Percentiles rank a stretch among this genome's conserved stretches.
These are phyloP conservation scores for Penicillium pancosmium DNA, from an alignment of 495 filamentous ascomycete species.

Conservation along the genomic window DNA sequence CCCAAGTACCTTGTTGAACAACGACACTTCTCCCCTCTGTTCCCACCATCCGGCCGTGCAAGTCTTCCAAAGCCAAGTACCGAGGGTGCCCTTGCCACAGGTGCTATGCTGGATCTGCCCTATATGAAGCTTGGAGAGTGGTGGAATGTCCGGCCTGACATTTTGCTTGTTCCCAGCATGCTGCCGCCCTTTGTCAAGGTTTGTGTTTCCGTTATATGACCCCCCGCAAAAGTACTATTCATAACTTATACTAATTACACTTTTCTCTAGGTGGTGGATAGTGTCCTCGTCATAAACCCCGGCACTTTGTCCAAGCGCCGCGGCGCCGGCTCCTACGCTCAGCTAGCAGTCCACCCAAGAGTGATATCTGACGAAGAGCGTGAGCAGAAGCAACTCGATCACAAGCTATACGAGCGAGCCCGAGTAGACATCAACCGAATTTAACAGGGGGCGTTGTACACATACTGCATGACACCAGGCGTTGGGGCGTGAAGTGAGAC, in stretches of 20 bases:
- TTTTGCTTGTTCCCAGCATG: slow-evolving; percentile 81
- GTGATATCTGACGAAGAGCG: slow-evolving; percentile 60
- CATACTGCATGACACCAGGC: slow-evolving; percentile 31
- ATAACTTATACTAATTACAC: slow-evolving; percentile 6
- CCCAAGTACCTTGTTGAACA: slow-evolving; percentile 81
- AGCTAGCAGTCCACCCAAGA: slow-evolving; percentile 70
- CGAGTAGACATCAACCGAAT: slow-evolving; percentile 84
- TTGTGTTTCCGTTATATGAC: not conserved
- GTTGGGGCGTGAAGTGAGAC: slow-evolving; percentile 18
- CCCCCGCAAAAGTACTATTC: not conserved
- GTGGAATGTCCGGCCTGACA: slow-evolving; percentile 80
- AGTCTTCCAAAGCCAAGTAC: slow-evolving; percentile 63
- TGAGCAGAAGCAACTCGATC: slow-evolving; percentile 59
- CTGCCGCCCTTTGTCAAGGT: slow-evolving; percentile 84
- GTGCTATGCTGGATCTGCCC: slow-evolving; percentile 77
- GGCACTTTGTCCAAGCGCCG: slow-evolving; percentile 82
- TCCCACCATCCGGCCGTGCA: slow-evolving; percentile 71
- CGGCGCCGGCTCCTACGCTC: slow-evolving; percentile 78
- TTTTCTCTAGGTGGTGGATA: slow-evolving; percentile 71
- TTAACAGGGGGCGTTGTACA: slow-evolving; percentile 38
- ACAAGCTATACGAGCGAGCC: slow-evolving; percentile 80
- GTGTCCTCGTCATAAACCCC: slow-evolving; percentile 84
- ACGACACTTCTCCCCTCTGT: slow-evolving; percentile 86
- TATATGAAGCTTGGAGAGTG: slow-evolving; percentile 91
- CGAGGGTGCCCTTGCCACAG: slow-evolving; percentile 62